These are phyloP conservation scores for Eucalyptus sp. DNA, from an alignment of 345 rosid genomes.

Conservation along the genomic window DNA sequence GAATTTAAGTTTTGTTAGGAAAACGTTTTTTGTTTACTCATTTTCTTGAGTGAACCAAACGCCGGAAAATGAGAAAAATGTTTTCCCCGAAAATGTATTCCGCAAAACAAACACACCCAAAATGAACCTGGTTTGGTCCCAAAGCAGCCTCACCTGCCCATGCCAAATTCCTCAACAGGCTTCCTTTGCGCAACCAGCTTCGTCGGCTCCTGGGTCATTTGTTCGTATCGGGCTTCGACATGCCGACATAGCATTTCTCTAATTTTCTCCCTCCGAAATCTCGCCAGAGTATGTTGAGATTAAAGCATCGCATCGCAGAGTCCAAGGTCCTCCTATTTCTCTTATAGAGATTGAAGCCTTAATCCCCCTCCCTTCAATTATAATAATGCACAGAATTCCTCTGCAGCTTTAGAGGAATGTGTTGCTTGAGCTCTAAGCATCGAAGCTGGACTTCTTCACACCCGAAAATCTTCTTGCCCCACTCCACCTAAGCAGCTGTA, in stretches of 20 bases:
- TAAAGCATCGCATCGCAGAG: neutral
- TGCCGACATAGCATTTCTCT: neutral
- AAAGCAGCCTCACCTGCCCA: neutral
- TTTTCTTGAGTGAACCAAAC: no score
- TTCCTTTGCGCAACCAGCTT: neutral
- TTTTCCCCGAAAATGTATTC: no score
- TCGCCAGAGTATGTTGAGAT: neutral
- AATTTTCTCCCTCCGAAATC: neutral
- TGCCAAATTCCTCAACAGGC: neutral
- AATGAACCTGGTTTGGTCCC: neutral
- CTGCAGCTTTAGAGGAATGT: neutral
- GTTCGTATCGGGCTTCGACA: neutral
- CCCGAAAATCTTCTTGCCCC: neutral
- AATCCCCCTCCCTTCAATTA: neutral
- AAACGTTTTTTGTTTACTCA: no score
- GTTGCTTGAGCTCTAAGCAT: constrained; percentile 9
- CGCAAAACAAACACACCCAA: no score
- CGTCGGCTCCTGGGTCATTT: neutral
- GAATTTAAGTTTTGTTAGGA: no score
- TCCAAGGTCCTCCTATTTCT: neutral
- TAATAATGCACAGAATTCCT: neutral
- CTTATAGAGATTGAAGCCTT: neutral
- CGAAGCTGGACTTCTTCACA: neutral
- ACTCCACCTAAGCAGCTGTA: neutral
- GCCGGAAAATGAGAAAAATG: no score